A percentile compares a stretch with the other conserved stretches of the same genome.
These are phyloP conservation scores for Eucalyptus marginata DNA, from an alignment of 345 rosid genomes.

Conservation along the genomic window DNA sequence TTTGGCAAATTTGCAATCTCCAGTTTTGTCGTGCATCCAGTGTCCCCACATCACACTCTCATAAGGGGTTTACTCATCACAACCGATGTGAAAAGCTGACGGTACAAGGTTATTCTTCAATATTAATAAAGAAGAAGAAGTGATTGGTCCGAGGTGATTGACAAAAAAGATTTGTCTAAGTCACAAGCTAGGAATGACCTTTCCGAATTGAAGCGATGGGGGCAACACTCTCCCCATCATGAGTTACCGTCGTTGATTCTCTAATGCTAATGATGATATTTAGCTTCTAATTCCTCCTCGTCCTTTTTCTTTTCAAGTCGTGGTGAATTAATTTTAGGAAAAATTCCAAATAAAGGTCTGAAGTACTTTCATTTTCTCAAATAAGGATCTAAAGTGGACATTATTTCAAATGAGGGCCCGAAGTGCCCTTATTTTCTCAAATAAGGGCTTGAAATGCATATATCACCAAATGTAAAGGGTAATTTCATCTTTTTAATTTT, in stretches of 20 bases:
- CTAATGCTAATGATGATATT: background rate
- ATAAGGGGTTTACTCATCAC: background rate
- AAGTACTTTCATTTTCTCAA: too few species aligned
- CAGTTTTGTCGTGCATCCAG: fast-evolving
- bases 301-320: background rate
- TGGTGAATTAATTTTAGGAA: background rate
- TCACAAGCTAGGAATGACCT: background rate
- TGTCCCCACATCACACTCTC: too few species aligned
- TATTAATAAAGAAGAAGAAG: background rate
- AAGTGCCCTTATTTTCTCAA: too few species aligned
- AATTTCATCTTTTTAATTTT: too few species aligned
- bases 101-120: background rate
- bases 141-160: too few species aligned
- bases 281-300: fast-evolving
- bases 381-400: too few species aligned
- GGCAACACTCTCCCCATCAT: background rate
- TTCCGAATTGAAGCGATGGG: background rate
- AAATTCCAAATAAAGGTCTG: too few species aligned
- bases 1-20: background rate
- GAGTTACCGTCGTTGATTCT: background rate
- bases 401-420: too few species aligned
- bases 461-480: too few species aligned
- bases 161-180: too few species aligned
- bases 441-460: too few species aligned
- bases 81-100: too few species aligned